phyloP scores from a whole-genome alignment of 2,329 filamentous ascomycete genomes.

The Neonectria sp. region DNA sequence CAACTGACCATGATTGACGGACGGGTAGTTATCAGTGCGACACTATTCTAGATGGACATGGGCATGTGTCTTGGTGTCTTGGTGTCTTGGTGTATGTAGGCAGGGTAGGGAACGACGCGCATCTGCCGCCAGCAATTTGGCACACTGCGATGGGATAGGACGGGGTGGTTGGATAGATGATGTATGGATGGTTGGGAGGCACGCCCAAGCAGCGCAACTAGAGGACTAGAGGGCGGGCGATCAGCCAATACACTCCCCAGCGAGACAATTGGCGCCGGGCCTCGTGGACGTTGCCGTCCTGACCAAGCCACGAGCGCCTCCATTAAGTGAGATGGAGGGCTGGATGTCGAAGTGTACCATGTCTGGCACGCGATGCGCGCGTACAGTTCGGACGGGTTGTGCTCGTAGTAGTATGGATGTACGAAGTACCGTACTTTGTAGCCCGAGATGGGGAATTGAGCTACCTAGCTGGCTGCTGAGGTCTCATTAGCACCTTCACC shows the following conservation, averaged over 20 bases:
- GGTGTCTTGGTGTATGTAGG: not conserved
- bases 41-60: slow-evolving; percentile 17
- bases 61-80: slow-evolving; percentile 13
- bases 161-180: slow-evolving; percentile 1
- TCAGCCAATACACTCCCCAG: slow-evolving; percentile 32
- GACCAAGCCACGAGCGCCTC: slow-evolving; percentile 44
- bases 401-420: not conserved
- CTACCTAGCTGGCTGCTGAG: not conserved
- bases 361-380: slow-evolving; percentile 15
- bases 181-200: not conserved
- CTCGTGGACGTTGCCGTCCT: slow-evolving; percentile 43
- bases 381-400: not conserved
- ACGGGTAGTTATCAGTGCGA: slow-evolving; percentile 29
- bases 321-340: slow-evolving; percentile 29
- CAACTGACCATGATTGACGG: slow-evolving; percentile 29
- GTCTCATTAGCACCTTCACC: not conserved
- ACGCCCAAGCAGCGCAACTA: not conserved
- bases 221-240: slow-evolving; percentile 33
- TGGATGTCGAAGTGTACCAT: slow-evolving; percentile 6
- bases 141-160: slow-evolving; percentile 17
- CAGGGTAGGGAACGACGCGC: slow-evolving; percentile 35
- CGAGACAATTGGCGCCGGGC: slow-evolving; percentile 38
- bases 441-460: slow-evolving; percentile 1
- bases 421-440: no score
- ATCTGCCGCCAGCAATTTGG: slow-evolving; percentile 42